These are phyloP conservation scores for Melanogaster broomeanus DNA, from an alignment of 768 basidiomycete genomes.

Conservation along the genomic window DNA sequence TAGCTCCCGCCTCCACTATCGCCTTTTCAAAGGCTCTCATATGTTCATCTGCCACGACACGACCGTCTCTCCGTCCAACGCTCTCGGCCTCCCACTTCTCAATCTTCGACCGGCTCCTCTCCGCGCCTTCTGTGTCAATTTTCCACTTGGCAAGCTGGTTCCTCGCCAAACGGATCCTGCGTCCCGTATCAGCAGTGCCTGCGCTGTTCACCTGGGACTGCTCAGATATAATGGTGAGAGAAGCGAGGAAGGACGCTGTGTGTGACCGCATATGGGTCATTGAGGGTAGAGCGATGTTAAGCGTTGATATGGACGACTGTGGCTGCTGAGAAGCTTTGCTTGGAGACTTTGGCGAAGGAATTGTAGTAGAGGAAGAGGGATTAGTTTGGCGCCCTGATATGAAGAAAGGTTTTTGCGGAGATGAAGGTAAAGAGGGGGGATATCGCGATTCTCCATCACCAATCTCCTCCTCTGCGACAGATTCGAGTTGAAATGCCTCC, in stretches of 20 bases:
- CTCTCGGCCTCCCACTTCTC: slow-evolving; percentile 79
- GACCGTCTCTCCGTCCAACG: slow-evolving; percentile 50
- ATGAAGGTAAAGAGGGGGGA: slow-evolving; percentile 37
- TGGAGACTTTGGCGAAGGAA: slow-evolving; percentile 25
- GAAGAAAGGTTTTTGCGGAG: slow-evolving; percentile 63
- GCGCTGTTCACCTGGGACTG: slow-evolving; percentile 89
- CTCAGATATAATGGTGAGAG: slow-evolving; percentile 78
- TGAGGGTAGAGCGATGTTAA: slow-evolving; percentile 51
- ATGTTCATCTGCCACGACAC: slow-evolving; percentile 76
- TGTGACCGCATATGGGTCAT: slow-evolving; percentile 70
- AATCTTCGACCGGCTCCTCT: slow-evolving; percentile 72
- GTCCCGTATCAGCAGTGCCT: slow-evolving; percentile 80
- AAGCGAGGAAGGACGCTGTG: slow-evolving; percentile 73
- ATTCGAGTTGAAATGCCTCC: slow-evolving; percentile 32
- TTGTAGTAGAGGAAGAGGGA: slow-evolving; percentile 57
- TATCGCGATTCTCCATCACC: slow-evolving; percentile 46
- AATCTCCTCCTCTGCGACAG: slow-evolving; percentile 41
- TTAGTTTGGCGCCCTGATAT: slow-evolving; percentile 44
- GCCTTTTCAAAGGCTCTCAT: slow-evolving; percentile 73
- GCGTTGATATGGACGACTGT: slow-evolving; percentile 31
- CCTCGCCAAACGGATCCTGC: slow-evolving; percentile 83
- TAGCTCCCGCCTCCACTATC: slow-evolving; percentile 68
- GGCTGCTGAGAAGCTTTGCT: slow-evolving; percentile 18
- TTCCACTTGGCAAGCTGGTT: slow-evolving; percentile 82
- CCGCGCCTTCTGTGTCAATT: slow-evolving; percentile 83